Percentiles rank a stretch among this genome's conserved stretches.
phyloP scores from a whole-genome alignment of 2,329 filamentous ascomycete genomes.

The Pezizomycotina sp. region DNA sequence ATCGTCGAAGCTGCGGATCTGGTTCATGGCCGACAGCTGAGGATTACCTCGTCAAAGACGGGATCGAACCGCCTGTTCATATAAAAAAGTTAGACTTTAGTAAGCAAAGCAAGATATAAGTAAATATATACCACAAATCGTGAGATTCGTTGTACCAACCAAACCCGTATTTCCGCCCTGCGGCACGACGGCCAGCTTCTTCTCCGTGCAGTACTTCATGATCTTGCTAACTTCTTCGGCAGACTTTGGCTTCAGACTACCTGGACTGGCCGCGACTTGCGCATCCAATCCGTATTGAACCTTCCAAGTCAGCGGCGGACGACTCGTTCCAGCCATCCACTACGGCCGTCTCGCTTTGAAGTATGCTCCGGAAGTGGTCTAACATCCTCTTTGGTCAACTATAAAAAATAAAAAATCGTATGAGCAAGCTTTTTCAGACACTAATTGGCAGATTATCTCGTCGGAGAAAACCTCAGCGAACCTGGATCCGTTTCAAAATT shows the following conservation, averaged over 20 bases:
- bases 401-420: constrained; percentile 31
- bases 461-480: no score
- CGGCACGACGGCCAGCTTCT: constrained; percentile 80
- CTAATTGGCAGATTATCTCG: not conserved
- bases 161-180: constrained; percentile 95
- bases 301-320: constrained; percentile 60
- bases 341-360: constrained; percentile 62
- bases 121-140: not conserved
- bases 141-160: constrained; percentile 55
- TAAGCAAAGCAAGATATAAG: not conserved
- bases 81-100: not conserved
- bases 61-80: constrained; percentile 58
- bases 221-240: constrained; percentile 83
- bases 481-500: no score
- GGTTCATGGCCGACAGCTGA: constrained; percentile 82
- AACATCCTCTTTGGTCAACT: constrained; percentile 63
- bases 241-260: constrained; percentile 61
- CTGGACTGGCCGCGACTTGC: constrained; percentile 85
- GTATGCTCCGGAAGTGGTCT: constrained; percentile 62
- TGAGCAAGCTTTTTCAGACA: constrained; percentile 14
- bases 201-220: constrained; percentile 86
- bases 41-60: constrained; percentile 94
- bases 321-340: constrained; percentile 54
- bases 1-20: constrained; percentile 80
- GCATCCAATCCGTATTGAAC: constrained; percentile 98